A percentile compares a stretch with the other conserved stretches of the same genome.
These are phyloP conservation scores for Paecilomyces fulvus DNA, from an alignment of 2,329 filamentous ascomycete genomes.

Conservation along the genomic window DNA sequence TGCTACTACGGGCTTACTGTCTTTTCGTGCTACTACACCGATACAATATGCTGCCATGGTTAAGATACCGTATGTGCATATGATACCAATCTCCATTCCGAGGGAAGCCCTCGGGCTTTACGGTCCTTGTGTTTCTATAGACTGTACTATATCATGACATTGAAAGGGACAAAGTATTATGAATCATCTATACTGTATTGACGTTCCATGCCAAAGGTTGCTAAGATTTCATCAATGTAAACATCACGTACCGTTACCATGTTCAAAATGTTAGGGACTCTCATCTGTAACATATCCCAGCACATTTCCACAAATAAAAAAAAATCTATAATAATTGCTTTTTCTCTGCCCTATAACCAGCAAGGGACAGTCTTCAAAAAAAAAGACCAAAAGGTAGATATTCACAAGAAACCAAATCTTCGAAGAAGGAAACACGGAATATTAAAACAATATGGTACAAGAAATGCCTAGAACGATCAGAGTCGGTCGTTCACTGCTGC, in stretches of 20 bases:
- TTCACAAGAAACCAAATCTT: not conserved
- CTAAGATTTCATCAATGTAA: not conserved
- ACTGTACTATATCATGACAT: not conserved
- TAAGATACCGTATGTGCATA: too few species aligned
- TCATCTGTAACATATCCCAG: not conserved
- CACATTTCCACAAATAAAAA: too few species aligned
- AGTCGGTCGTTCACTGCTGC: not conserved
- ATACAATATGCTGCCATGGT: not conserved
- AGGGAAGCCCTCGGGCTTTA: not conserved
- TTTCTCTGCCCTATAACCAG: not conserved
- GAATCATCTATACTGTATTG: not conserved
- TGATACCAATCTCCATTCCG: not conserved
- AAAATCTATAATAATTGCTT: not conserved
- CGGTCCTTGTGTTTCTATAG: not conserved
- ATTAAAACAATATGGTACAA: not conserved
- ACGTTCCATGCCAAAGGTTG: not conserved
- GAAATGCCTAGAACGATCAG: not conserved
- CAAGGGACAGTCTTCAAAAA: not conserved
- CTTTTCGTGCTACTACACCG: not conserved
- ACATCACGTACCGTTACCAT: not conserved
- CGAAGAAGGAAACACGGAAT: not conserved
- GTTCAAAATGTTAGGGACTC: not conserved
- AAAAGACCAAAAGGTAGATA: not conserved
- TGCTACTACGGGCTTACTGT: not conserved
- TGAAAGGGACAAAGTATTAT: not conserved